These are phyloP conservation scores for Pseudognaphalium luteoalbum DNA, from an alignment of 129 eudicot species.

Conservation along the genomic window DNA sequence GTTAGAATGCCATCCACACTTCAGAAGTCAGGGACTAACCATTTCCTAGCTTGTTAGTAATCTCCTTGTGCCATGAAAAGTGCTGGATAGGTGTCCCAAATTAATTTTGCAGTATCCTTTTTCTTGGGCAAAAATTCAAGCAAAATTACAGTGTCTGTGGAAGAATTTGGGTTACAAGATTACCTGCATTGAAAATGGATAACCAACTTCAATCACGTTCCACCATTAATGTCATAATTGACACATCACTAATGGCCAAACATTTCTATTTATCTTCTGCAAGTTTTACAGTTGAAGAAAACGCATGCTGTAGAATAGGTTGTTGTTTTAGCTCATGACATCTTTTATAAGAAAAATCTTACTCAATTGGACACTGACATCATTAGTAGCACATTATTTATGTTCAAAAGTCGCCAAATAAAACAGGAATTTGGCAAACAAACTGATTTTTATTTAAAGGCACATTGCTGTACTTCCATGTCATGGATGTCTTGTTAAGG, in stretches of 20 bases:
- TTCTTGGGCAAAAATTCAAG: neutral
- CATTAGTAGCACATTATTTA: constrained; percentile 6
- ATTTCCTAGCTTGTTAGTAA: neutral
- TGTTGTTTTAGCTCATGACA: neutral
- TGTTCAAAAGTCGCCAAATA: neutral
- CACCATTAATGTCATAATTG: neutral
- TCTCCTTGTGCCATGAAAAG: neutral
- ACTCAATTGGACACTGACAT: neutral
- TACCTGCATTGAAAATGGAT: neutral
- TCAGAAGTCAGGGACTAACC: neutral
- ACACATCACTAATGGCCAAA: neutral
- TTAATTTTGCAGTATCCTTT: no score
- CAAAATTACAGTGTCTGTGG: neutral
- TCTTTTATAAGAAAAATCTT: neutral
- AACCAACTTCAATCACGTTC: neutral
- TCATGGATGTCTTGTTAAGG: neutral
- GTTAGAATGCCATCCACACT: neutral
- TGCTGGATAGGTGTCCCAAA: neutral
- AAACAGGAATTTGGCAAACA: neutral
- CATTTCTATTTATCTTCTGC: neutral
- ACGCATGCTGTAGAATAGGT: neutral
- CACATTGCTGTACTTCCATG: neutral
- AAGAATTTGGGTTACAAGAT: neutral
- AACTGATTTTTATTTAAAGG: neutral
- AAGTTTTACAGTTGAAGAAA: neutral